Base-by-base conservation (phyloP, 768 basidiomycete species). In the Cyclocybe cylindracea region DNA sequence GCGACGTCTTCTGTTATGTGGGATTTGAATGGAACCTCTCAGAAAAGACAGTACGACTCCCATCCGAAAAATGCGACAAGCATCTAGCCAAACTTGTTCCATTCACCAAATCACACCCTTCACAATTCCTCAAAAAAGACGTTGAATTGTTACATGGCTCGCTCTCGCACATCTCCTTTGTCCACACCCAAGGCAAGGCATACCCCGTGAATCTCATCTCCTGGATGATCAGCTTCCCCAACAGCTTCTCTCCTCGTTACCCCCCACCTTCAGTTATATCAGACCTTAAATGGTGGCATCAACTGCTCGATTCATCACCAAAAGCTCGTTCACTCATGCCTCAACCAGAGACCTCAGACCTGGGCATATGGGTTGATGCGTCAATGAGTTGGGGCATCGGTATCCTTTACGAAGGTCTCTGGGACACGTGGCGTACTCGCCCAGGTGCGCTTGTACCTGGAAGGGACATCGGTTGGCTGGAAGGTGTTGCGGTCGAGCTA, bases 361-460 rank as follows among this genome's bases (percentile, higher is more conserved):
- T 61, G 1, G 50, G 48, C 1, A 44, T 75, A 7, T 74, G 40
- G 37, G 70, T 72, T 4, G 74, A 75, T 48, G 71, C 72, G 0
- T 74, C 70, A 0, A 76, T 72, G 0, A 60, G 56, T 0, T 76
- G 68, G 67, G 76, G 76, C 8, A 68, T 78, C 31, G 74, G 77
- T 1, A 32, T 76, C 4, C 31, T 69, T 5, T 39, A 67, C 7
- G 55, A 55, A 1, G 44, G 43, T 1, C 16, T 34, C 1, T 78
- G 72, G 72, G 65, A 56, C 8, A 64, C 67, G 0, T 74, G 62
- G 59, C 39, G 46, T 8, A 51, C 70, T 0, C 0, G 0, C 5
- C 10, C 31, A 0, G 51, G 37, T 4, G 67, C 61, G 65, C 47
- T 59, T 16, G 39, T 35, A 3, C 44, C 41, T 1, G 51, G 49